These are phyloP conservation scores for Mycosphaerella sp. DNA, from an alignment of 2,329 filamentous ascomycete species.

Conservation along the genomic window DNA sequence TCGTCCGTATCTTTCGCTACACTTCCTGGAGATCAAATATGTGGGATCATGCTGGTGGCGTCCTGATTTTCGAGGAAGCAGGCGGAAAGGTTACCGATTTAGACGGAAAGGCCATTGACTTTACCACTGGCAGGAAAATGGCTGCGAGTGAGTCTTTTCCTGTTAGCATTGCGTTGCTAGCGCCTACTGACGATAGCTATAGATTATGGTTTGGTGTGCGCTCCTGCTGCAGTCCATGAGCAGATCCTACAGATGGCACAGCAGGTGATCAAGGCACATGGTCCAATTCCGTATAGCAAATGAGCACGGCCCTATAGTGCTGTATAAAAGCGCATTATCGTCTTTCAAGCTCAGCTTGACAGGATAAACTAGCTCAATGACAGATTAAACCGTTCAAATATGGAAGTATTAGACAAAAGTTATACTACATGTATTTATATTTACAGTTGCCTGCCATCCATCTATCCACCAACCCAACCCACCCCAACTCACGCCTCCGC, in stretches of 20 bases:
- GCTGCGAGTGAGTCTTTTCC: slow-evolving; percentile 16
- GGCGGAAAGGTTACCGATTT: slow-evolving; percentile 49
- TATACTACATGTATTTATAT: too few relatives aligned
- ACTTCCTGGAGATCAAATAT: slow-evolving; percentile 31
- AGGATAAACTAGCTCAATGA: not conserved
- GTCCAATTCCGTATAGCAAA: slow-evolving; percentile 10
- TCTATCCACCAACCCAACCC: too few relatives aligned
- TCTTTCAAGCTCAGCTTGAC: not conserved
- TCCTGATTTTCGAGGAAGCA: slow-evolving; percentile 23
- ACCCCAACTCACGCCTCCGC: not conserved
- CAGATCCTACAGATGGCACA: slow-evolving; percentile 18
- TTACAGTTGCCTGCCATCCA: too few relatives aligned
- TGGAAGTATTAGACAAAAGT: too few relatives aligned
- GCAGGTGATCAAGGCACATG: slow-evolving; percentile 14
- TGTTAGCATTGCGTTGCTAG: not conserved
- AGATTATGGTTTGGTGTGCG: slow-evolving; percentile 25
- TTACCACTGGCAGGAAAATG: slow-evolving; percentile 30
- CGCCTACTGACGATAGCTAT: slow-evolving; percentile 7
- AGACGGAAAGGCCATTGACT: slow-evolving; percentile 46
- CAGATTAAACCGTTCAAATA: too few relatives aligned
- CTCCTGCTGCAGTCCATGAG: slow-evolving; percentile 20
- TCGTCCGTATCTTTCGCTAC: slow-evolving; percentile 24
- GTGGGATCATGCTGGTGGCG: slow-evolving; percentile 53
- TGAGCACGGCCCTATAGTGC: not conserved
- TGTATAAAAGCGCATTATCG: not conserved